Evolutionary conservation across 2,329 filamentous ascomycete genomes (phyloP).

Genomic region (Orbilia ellipsospora): DNA sequence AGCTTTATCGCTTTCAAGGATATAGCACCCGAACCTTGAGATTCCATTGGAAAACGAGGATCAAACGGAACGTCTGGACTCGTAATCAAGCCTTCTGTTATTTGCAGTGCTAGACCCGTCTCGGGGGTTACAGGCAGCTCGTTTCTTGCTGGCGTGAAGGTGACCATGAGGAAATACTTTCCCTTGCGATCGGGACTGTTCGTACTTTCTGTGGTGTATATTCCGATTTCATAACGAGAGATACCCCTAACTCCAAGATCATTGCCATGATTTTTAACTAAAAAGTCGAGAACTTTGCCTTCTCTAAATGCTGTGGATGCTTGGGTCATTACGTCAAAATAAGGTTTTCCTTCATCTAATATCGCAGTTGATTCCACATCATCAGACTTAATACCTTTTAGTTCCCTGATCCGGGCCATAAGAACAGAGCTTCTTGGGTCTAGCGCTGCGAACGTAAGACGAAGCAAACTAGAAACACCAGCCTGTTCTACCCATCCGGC

Average conservation of each 20-base stretch:
- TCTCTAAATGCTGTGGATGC: background rate
- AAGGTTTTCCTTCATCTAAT: background rate
- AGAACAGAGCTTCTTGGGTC: background rate
- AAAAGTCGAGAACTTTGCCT: background rate
- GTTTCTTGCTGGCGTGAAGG: too few species aligned
- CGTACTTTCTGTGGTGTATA: background rate
- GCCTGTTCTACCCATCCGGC: conserved; percentile 5
- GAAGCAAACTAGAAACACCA: background rate
- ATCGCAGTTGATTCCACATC: background rate
- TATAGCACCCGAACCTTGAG: too few species aligned
- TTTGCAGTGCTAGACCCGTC: too few species aligned
- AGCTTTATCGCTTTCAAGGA: too few species aligned
- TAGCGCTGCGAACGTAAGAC: conserved; percentile 6
- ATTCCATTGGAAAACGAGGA: too few species aligned
- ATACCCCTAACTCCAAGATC: conserved; percentile 3
- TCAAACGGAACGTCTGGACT: too few species aligned
- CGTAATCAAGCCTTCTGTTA: too few species aligned
- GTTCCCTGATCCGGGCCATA: too few species aligned
- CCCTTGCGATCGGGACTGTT: too few species aligned
- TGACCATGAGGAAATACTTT: too few species aligned
- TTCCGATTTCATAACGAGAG: background rate
- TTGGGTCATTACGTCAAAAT: background rate
- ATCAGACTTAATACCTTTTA: background rate
- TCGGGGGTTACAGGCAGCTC: too few species aligned
- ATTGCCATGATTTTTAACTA: background rate